Base-by-base conservation (phyloP, 2,329 filamentous ascomycete species). In the Sarocladium kiliense region DNA sequence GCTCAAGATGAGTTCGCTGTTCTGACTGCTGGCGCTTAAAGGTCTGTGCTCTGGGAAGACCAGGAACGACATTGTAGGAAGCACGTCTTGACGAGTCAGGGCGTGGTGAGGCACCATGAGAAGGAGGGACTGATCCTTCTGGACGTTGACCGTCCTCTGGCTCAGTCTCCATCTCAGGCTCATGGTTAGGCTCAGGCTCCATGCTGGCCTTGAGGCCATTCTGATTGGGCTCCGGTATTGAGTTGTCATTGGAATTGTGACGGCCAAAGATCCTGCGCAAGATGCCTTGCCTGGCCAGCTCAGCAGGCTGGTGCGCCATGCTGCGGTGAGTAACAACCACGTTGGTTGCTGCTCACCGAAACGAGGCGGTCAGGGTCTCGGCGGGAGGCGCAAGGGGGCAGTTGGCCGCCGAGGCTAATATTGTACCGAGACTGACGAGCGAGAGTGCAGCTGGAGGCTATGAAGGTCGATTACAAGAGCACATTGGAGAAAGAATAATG, bases 11-110 rank as follows among this genome's bases (percentile, higher is more conserved):
- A 62, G 88, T 84, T 62, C 91, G 81, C 59, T 82, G 80, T 71
- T 96, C 92, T 26, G 90, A 93, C 66, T 88, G 82, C 68, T 93
- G 90, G 63, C 91, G 83, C 70, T 86, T 88, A 71, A 95, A 91
- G 0, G 90, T 95, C 63, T 87, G 83, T 3, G 85, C 77, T 50
- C 90, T 82, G 37, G 91, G 89, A 36, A 96, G 74, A 16, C 87
- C 87, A 18, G 91, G 87, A 16, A 92, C 84, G n/a, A 91, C 89
- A 64, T 79, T 84, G 61, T 82, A 71, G 27, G 75, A 74, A 57
- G 72, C 67, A 58, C 76, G 75, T 41, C 50, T 32, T 51, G 47
- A 51, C 19, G 47, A 51, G 10, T 3, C 27, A 36, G 47, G 47
- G 5, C 47, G 47, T 23, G 47, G 10, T 34, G 47, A 51, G 23